Base-by-base conservation (phyloP, 1,284 basidiomycete genomes). In the Acaromyces ingoldii region DNA sequence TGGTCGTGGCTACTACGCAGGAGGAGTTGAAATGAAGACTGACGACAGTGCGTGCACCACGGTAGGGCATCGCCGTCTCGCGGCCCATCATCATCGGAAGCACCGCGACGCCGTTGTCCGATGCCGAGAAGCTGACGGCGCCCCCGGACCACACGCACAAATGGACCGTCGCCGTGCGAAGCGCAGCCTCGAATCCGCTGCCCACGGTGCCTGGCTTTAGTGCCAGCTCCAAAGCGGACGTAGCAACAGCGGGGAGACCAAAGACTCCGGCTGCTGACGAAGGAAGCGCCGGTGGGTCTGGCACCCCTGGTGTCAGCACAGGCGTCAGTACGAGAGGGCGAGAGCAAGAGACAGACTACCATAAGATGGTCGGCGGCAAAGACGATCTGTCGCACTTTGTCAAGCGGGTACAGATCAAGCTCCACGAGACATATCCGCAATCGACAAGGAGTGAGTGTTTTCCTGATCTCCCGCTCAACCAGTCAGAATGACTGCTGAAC, bases 51-150 rank as follows among this genome's bases (percentile, higher is more conserved):
- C 17, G n/a, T n/a, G n/a, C n/a, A n/a, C 36, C 17, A 22, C 17
- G 24, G 11, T 13, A 28, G 26, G 91, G 91, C 43, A 78, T 96
- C 29, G 87, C 84, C 63, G 89, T 98, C 53, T 85, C 86, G 74
- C 82, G 95, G 39, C 89, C 91, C 0, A 84, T 99, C 62, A 88
- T 97, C 58, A 96, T 96, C 77, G 95, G 95, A 51, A 97, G 95
- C 72, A 89, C 87, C n/a, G 89, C 93, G 10, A 82, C 84, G 1
- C 84, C 92, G 26, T 76, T 98, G 58, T 86, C 84, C 0, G 80
- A 83, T 6, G 83, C 85, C 62, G 92, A 96, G 71, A 83, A 84
- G 48, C 83, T 85, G 49, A 63, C 76, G 6, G 70, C 63, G 21
- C 52, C 77, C 44, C 81, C 82, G 17, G 85, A 88, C 69, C 95